Evolutionary conservation across 495 filamentous ascomycete species (phyloP), one percentile per base, ranked within the genome.

Genomic region (Hypoxylon trugodes): DNA sequence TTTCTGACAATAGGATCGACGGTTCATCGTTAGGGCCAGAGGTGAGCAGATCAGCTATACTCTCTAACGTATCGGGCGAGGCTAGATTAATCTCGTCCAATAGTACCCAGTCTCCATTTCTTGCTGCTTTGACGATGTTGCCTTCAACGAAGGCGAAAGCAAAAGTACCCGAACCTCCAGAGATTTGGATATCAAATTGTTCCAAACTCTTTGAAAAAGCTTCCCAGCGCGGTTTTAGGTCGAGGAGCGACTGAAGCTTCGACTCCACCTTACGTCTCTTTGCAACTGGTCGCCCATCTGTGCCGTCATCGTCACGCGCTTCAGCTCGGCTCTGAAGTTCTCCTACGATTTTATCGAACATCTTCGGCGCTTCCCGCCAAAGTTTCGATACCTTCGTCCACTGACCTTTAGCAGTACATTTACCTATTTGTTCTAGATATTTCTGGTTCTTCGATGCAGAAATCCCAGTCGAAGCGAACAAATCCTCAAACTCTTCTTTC

Each of bases 41-140:
- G 53, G 88, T 84, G 36, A 99, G 80, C 10, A 99, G 80, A 73
- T 93, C 93, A 16, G 91, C 89, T 46, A 99, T 90, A 59, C 92
- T 92, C 70, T 98, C 96, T 7, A 99, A 76, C 0, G 95, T 97
- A 66, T 99, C 96, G 2, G 94, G 87, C 0, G 94, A 90, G 3
- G 96, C 95, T 41, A 99, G 80, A 68, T 99, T 99, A 67, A 99
- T 96, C 74, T 99, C 96, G 72, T 99, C 96, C 12, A 97, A 79
- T n/a, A 99, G 80, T 12, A 99, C 90, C 96, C 96, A 99, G 70
- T 97, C 92, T 4, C 96, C 96, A 73, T 96, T 97, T 43, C 93
- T 82, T 18, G 90, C 86, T 4, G 96, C 96, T 75, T 91, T 90
- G 28, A 98, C 89, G 67, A 99, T 90, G 64, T 90, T 96, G 53